phyloP scores from a whole-genome alignment of 305 asterid genomes.

The Striga hermonthica region DNA sequence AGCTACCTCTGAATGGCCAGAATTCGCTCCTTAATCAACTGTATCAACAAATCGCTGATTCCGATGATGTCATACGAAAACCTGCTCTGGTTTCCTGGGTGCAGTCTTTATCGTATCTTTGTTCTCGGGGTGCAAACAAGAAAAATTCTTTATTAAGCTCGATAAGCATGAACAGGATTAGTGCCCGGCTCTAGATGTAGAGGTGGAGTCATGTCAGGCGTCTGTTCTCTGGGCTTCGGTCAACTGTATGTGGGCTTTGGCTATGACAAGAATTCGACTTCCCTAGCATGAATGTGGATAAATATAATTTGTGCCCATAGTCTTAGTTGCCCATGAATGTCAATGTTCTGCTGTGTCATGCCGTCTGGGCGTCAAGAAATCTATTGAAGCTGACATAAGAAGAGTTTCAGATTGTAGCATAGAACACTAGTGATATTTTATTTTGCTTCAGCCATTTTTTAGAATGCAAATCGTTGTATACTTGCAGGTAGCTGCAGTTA shows the following conservation, averaged over 20 bases:
- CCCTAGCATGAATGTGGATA: background rate
- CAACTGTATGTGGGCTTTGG: background rate
- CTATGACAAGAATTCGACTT: background rate
- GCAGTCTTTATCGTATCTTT: slow-evolving; percentile 80
- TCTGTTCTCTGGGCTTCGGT: background rate
- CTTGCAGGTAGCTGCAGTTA: too few species aligned
- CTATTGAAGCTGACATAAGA: too few species aligned
- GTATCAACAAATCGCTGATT: slow-evolving; percentile 77
- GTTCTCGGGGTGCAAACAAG: slow-evolving; percentile 44
- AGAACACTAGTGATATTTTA: too few species aligned
- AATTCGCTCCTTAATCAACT: slow-evolving; percentile 60
- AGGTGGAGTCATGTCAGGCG: slow-evolving; percentile 14
- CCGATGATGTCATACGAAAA: slow-evolving; percentile 84
- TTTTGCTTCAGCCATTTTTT: too few species aligned
- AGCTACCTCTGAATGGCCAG: slow-evolving; percentile 57
- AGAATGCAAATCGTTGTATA: too few species aligned
- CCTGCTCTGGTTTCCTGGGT: slow-evolving; percentile 85
- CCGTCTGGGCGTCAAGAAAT: too few species aligned
- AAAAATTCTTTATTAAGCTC: slow-evolving; percentile 28
- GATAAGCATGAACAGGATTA: slow-evolving; percentile 39
- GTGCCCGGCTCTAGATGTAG: slow-evolving; percentile 48
- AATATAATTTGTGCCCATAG: background rate
- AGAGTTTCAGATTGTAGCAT: too few species aligned
- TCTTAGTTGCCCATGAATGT: too few species aligned
- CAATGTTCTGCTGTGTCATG: too few species aligned